Evolutionary conservation across 2,329 filamentous ascomycete genomes (phyloP), one percentile per base, ranked within the genome.

Genomic region (Celoporthe dispersa): DNA sequence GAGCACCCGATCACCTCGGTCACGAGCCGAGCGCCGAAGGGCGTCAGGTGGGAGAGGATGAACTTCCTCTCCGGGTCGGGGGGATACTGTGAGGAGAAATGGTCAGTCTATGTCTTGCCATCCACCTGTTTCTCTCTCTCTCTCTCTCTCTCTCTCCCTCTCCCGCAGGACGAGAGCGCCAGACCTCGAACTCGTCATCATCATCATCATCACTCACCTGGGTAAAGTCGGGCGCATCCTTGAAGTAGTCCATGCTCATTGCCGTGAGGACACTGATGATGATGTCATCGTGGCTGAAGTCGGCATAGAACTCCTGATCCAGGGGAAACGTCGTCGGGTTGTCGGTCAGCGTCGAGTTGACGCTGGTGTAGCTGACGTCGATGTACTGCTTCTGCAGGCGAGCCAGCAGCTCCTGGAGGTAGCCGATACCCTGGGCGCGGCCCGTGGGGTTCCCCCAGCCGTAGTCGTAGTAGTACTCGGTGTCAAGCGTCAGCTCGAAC

Each of bases 161-260:
- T n/a, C n/a, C n/a, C n/a, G n/a, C n/a, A n/a, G n/a, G n/a, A n/a
- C n/a, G n/a, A n/a, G n/a, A n/a, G n/a, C n/a, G n/a, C n/a, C n/a
- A n/a, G n/a, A n/a, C n/a, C n/a, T n/a, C n/a, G n/a, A n/a, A n/a
- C n/a, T n/a, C 7, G 16, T 11, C 22, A n/a, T 6, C 37, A 62
- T 16, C 60, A 28, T 28, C 28, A 6, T 51, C 31, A 25, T 41
- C 63, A 65, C 63, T 65, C 28, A 55, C 63, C 48, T 53, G 19
- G 22, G 28, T 80, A 19, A 85, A 75, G 62, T 75, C 78, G 1
- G 84, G 83, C 1, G 84, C 74, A 12, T 85, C 82, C 31, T 81
- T 81, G 78, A 88, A 84, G 74, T 88, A 87, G 73, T 88, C 84
- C 33, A 89, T 73, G 16, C 83, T 85, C 76, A 88, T 81, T 3